Base-by-base conservation (phyloP, 495 filamentous ascomycete species). In the Trichoderma orchidacearum region DNA sequence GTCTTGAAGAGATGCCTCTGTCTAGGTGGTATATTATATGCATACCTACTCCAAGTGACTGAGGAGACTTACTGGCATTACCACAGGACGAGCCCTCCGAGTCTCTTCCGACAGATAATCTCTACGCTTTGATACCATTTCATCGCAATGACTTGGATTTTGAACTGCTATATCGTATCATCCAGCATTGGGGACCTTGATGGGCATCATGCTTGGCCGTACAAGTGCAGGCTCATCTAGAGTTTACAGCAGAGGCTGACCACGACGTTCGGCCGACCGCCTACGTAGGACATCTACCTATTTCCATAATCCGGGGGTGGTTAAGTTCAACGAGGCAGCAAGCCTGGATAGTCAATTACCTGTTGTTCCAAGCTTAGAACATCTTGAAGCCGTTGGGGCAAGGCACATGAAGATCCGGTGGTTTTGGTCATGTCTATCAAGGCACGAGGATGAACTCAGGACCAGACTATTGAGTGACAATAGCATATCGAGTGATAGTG, bases 301-400 rank as follows among this genome's bases (percentile, higher is more conserved):
- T 70, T 69, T 70, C 54, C 68, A 70, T 58, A 56, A 69, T 17
- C 63, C 66, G 0, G 60, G 67, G 15, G 18, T 53, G 17, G 29
- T 27, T 11, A 34, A 30, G 25, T 63, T 63, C 50, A 34, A 51
- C 45, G 32, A 32, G 17, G 66, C 65, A 27, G 51, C 52, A 51
- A 60, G 56, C 30, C 67, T 70, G 62, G 58, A 61, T 30, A 27
- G 17, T 30, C 66, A 66, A 0, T 65, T 65, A 28, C 15, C 41
- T 3, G 25, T 62, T 1, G 63, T 67, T 27, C 21, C 32, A 30
- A 69, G 64, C 53, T 65, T 65, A 48, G 69, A 69, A 30, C 66
- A 66, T 70, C 68, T 48, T 70, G 68, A 65, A 62, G 69, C 45
- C 59, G 60, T 1, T 61, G 58, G 38, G 68, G 68, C 31, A 64